Conservation (phyloP, 1,139 yeast genomes). For the Yamadazyma mexicana region DNA sequence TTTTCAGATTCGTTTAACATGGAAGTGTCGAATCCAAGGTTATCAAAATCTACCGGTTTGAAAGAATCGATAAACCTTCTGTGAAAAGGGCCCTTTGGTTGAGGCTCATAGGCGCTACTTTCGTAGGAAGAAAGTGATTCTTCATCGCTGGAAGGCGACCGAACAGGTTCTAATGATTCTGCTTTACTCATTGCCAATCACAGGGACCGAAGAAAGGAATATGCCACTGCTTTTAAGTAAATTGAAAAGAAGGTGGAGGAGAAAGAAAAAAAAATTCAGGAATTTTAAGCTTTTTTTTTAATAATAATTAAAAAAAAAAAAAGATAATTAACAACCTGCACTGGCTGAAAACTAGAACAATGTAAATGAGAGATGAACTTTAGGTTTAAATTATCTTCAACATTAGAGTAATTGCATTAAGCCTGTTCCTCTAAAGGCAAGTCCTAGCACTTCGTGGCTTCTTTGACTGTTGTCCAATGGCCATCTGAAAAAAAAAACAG, state of each 20-base stretch:
- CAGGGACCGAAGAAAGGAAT: neutral
- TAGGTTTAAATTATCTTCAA: too few relatives aligned
- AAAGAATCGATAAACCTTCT: constrained; percentile 35
- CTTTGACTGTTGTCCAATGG: too few relatives aligned
- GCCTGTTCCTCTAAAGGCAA: too few relatives aligned
- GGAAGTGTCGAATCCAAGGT: constrained; percentile 36
- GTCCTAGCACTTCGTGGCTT: too few relatives aligned
- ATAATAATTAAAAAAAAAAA: neutral
- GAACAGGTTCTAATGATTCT: constrained; percentile 1
- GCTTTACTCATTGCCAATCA: constrained; percentile 3
- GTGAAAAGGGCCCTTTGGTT: constrained; percentile 9
- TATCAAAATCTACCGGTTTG: constrained; percentile 42
- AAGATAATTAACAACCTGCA: too few relatives aligned
- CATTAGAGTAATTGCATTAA: too few relatives aligned
- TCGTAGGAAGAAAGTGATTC: neutral
- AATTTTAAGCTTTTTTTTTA: neutral
- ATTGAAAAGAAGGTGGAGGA: neutral
- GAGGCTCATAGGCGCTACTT: neutral
- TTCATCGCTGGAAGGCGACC: neutral
- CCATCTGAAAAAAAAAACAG: too few relatives aligned
- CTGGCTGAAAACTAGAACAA: too few relatives aligned
- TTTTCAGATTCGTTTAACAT: constrained; percentile 34
- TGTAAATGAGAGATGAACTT: too few relatives aligned
- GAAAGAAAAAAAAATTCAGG: neutral
- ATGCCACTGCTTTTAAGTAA: neutral